phyloP scores from a whole-genome alignment of 495 filamentous ascomycete species.

The Daldinia caldariorum region DNA sequence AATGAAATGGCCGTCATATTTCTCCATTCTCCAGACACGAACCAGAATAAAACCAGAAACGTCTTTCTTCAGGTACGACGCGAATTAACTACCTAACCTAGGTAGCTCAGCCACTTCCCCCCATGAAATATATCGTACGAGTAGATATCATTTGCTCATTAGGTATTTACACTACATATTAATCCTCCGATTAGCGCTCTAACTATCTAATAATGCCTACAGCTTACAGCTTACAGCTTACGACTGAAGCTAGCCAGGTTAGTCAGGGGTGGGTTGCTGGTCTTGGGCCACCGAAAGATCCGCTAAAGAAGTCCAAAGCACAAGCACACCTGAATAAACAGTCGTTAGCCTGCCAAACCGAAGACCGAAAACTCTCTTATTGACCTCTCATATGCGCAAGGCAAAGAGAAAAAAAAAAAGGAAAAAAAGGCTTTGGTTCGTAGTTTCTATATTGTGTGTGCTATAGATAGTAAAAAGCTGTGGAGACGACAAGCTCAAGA shows the following conservation, averaged over 20 bases:
- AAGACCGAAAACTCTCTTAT: constrained; percentile 25
- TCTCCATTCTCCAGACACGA: constrained; percentile 20
- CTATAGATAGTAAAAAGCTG: not conserved
- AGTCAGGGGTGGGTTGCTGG: constrained; percentile 8
- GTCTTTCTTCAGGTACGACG: constrained; percentile 15
- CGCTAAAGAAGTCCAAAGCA: constrained; percentile 11
- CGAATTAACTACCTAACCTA: not conserved
- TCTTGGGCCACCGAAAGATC: constrained; percentile 20
- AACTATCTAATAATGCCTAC: too few relatives aligned
- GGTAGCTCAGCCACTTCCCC: constrained; percentile 14
- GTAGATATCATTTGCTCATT: constrained; percentile 9
- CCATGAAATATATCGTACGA: constrained; percentile 9
- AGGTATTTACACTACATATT: too few relatives aligned
- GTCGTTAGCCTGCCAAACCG: constrained; percentile 18
- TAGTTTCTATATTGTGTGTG: constrained; percentile 12
- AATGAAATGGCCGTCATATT: constrained; percentile 9
- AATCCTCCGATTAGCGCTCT: constrained; percentile 11
- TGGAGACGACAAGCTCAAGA: not conserved
- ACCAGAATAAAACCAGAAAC: constrained; percentile 5
- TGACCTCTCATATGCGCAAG: constrained; percentile 28
- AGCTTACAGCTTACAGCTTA: not conserved
- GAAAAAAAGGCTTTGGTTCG: not conserved
- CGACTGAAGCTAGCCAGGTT: not conserved
- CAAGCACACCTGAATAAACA: constrained; percentile 18
- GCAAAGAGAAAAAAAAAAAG: constrained; percentile 2